Evolutionary conservation across 2,329 filamentous ascomycete species (phyloP).

Genomic region (Karstenula rhodostoma): DNA sequence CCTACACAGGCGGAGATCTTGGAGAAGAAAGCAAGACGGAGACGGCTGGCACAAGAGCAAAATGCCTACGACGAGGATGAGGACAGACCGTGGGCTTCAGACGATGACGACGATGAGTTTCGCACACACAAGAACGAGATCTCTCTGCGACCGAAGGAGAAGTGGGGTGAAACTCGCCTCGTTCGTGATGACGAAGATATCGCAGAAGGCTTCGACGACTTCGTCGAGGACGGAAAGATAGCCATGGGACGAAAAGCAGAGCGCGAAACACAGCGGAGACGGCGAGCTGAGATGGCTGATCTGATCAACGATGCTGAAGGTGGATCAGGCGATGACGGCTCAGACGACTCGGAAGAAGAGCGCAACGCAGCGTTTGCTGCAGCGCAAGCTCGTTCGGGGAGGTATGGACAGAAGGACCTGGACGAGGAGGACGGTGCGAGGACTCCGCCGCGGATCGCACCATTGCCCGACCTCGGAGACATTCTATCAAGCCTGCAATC

Average conservation of each 20-base stretch:
- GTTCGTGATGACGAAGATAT: conserved; percentile 89
- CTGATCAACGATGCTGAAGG: conserved; percentile 83
- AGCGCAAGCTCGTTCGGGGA: conserved; percentile 85
- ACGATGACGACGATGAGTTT: conserved; percentile 53
- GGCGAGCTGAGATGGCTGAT: conserved; percentile 80
- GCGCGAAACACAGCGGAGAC: conserved; percentile 69
- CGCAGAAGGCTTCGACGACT: conserved; percentile 92
- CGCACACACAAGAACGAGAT: conserved; percentile 53
- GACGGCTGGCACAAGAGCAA: conserved; percentile 77
- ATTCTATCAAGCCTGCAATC: conserved; percentile 71
- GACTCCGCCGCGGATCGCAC: conserved; percentile 77
- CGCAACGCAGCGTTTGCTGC: conserved; percentile 83
- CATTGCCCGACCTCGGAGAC: conserved; percentile 76
- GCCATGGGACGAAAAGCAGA: conserved; percentile 82
- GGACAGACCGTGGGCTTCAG: conserved; percentile 52
- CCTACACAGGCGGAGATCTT: conserved; percentile 84
- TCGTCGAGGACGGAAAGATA: conserved; percentile 83
- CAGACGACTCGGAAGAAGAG: conserved; percentile 69
- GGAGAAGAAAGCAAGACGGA: conserved; percentile 88
- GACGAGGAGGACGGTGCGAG: conserved; percentile 57
- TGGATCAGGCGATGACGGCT: conserved; percentile 72
- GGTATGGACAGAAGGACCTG: conserved; percentile 69
- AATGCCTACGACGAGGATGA: conserved; percentile 63
- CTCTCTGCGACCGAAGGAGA: conserved; percentile 64
- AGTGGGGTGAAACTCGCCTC: conserved; percentile 74